phyloP scores from a whole-genome alignment of 2,329 filamentous ascomycete genomes.

The Colletotrichum sp. region DNA sequence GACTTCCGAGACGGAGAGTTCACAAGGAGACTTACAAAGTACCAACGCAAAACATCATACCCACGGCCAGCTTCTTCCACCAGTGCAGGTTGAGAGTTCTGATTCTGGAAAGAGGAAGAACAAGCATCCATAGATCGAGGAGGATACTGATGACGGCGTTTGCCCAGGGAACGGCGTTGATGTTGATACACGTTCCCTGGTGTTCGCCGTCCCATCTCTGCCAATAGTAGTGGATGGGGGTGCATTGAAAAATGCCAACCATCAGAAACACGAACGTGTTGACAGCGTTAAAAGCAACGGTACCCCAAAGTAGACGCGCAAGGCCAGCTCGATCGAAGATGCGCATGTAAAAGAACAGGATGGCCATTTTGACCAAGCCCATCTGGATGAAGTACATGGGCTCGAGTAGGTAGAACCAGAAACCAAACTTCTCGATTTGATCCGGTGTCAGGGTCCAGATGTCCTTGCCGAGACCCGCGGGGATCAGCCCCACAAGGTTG shows the following conservation, averaged over 20 bases:
- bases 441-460: constrained; percentile 34
- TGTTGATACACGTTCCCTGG: constrained; percentile 44
- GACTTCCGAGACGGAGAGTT: neutral
- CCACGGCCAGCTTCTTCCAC: constrained; percentile 47
- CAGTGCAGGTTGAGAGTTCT: constrained; percentile 36
- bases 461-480: constrained; percentile 36
- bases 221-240: constrained; percentile 46
- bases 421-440: constrained; percentile 28
- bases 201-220: constrained; percentile 43
- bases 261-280: constrained; percentile 37
- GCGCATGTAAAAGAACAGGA: constrained; percentile 46
- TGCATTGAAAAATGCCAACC: constrained; percentile 40
- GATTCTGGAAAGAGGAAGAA: constrained; percentile 43
- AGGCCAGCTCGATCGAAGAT: constrained; percentile 41
- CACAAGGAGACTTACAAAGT: constrained; percentile 35
- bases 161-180: constrained; percentile 44
- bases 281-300: constrained; percentile 33
- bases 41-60: constrained; percentile 49
- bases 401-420: constrained; percentile 37
- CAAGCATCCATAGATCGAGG: constrained; percentile 48
- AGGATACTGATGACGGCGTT: constrained; percentile 46
- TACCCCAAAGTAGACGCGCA: constrained; percentile 34
- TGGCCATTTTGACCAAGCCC: constrained; percentile 42
- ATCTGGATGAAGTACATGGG: constrained; percentile 43
- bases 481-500: constrained; percentile 25